Base-by-base conservation (phyloP, 1,284 basidiomycete species). In the Marasmius tenuissimus region DNA sequence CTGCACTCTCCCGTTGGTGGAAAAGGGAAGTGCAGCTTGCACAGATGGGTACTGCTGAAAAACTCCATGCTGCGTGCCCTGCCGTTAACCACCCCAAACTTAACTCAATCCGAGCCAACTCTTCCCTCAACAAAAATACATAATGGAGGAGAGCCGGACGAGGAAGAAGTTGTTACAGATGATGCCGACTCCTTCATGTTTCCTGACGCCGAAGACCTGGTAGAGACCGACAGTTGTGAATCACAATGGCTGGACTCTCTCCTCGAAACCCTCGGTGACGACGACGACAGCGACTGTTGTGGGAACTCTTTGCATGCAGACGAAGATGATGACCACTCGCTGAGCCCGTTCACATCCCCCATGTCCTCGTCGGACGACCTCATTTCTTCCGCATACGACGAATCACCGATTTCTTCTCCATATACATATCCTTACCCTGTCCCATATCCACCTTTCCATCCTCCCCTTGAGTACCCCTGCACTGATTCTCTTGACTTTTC, bases 31-130 rank as follows among this genome's bases (percentile, higher is more conserved):
- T 81, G 82, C 78, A 91, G 85, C 76, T 83, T 93, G 77, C 89
- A 91, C 73, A 89, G 91, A 72, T 92, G 89, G 88, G 91, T 93
- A 60, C 81, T 93, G 62, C 82, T 93, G 73, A 92, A 92, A 88
- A 93, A 93, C 75, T 91, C 88, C 42, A 82, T 92, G 67, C 75
- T 85, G 66, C 80, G 78, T 70, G 82, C 84, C 67, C 79, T 81
- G 61, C 74, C 80, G 68, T 72, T 66, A 55, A 61, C 69, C 42
- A 61, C 75, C 40, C 67, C 73, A 57, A 71, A 73, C 67, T 63
- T 75, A 60, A 65, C 72, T 63, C 58, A 37, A 49, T 35, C 37
- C 35, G 57, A 61, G 20, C 20, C n/a, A 16, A 42, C 58, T n/a
- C 59, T 58, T 42, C 27, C 27, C 22, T 38, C 54, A 56, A 18